Conservation (phyloP, 176 grass and related monocot genomes). For the Elaeis guineensis region DNA sequence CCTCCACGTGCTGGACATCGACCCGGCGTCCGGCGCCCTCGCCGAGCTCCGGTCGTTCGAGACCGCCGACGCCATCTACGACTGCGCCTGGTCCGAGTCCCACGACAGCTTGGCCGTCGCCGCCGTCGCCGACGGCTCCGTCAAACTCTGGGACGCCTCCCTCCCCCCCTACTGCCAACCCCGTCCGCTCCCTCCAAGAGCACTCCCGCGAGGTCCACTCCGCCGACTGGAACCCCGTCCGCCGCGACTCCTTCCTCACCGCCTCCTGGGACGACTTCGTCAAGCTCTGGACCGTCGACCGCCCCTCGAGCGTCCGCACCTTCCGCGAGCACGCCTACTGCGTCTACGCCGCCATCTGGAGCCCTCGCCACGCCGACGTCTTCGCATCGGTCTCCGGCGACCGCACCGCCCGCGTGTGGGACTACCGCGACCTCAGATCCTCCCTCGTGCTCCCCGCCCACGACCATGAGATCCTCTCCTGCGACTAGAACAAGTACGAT, state of each 20-base stretch:
- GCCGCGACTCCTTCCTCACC: slow-evolving; percentile 67
- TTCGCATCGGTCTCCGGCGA: slow-evolving; percentile 77
- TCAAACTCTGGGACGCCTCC: slow-evolving; percentile 59
- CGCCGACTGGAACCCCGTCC: slow-evolving; percentile 74
- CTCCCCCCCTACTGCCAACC: slow-evolving; percentile 54
- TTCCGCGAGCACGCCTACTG: slow-evolving; percentile 75
- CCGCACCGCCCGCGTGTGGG: slow-evolving; percentile 58
- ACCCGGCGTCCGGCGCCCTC: slow-evolving; percentile 15
- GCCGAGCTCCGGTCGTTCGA: slow-evolving; percentile 47
- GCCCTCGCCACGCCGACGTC: slow-evolving; percentile 60
- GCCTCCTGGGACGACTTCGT: slow-evolving; percentile 76
- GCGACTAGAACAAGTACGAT: slow-evolving; percentile 88
- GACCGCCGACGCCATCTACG: slow-evolving; percentile 77
- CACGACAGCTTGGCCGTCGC: slow-evolving; percentile 69
- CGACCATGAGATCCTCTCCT: slow-evolving; percentile 71
- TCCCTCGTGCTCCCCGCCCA: slow-evolving; percentile 57
- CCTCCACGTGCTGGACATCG: slow-evolving; percentile 71
- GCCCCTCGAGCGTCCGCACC: slow-evolving; percentile 53
- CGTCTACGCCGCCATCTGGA: slow-evolving; percentile 68
- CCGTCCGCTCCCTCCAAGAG: slow-evolving; percentile 62
- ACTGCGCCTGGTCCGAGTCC: slow-evolving; percentile 93
- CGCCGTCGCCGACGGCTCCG: slow-evolving; percentile 57
- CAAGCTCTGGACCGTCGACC: slow-evolving; percentile 82
- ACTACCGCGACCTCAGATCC: slow-evolving; percentile 57
- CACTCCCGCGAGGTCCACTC: slow-evolving; percentile 65